Evolutionary conservation across 805 yeast species (phyloP).

Genomic region (Pichia californica): DNA sequence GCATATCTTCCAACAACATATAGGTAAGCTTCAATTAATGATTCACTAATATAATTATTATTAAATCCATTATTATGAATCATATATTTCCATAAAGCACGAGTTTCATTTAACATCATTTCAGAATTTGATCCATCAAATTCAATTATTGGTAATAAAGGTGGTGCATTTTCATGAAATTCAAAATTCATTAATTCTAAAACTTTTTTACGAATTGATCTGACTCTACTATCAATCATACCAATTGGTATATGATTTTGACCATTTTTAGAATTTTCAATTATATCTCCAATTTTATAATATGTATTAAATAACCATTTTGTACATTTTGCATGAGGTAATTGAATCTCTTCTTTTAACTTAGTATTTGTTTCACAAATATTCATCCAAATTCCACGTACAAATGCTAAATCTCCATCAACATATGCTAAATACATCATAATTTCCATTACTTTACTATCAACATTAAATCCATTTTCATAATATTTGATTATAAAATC

Average conservation of each 20-base stretch:
- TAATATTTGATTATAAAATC: constrained; percentile 61
- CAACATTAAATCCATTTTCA: constrained; percentile 30
- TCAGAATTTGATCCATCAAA: constrained; percentile 20
- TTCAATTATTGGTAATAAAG: constrained; percentile 52
- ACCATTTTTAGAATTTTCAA: constrained; percentile 1
- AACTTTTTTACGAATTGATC: constrained; percentile 35
- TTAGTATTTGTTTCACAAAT: constrained; percentile 22
- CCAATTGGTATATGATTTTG: constrained; percentile 25
- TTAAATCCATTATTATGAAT: constrained; percentile 18
- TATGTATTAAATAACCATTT: constrained; percentile 42
- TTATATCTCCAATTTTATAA: constrained; percentile 10
- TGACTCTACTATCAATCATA: constrained; percentile 33
- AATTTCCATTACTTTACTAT: constrained; percentile 46
- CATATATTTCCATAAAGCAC: constrained; percentile 65
- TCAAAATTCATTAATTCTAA: constrained; percentile 26
- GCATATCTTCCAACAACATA: constrained; percentile 37
- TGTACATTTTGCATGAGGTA: constrained; percentile 21
- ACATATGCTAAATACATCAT: constrained; percentile 72
- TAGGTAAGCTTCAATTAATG: constrained; percentile 45
- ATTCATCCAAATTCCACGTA: constrained; percentile 56
- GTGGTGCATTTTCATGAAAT: constrained; percentile 49
- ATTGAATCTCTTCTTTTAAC: constrained; percentile 11
- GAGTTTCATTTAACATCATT: constrained; percentile 62
- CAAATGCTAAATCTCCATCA: constrained; percentile 69
- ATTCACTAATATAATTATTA: constrained; percentile 30